Conservation (phyloP, 2,329 filamentous ascomycete species). For the Xylaria sp. region DNA sequence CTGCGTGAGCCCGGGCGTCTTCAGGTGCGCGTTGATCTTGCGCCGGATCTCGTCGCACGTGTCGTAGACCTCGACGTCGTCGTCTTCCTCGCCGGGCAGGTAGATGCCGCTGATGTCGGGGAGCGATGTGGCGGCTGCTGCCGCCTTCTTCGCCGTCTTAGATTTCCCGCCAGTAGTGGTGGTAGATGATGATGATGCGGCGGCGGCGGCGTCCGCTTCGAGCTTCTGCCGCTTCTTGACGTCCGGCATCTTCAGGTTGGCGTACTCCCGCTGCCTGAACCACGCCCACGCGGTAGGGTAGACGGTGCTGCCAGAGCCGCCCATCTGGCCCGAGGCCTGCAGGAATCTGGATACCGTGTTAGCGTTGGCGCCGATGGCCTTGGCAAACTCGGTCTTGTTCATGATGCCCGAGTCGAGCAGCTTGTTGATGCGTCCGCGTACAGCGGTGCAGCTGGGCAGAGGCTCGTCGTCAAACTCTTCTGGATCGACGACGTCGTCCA, state of each 20-base stretch:
- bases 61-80: conserved; percentile 62
- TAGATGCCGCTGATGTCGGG: conserved; percentile 54
- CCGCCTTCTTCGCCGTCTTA: not conserved
- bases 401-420: conserved; percentile 42
- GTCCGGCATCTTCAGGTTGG: conserved; percentile 43
- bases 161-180: not conserved
- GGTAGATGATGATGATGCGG: conserved; percentile 6
- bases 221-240: conserved; percentile 43
- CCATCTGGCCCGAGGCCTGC: conserved; percentile 34
- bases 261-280: conserved; percentile 44
- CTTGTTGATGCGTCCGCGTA: conserved; percentile 43
- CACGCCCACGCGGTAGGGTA: conserved; percentile 40
- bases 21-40: conserved; percentile 66
- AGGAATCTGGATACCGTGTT: conserved; percentile 37
- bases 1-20: conserved; percentile 57
- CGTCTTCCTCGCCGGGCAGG: conserved; percentile 57
- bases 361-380: conserved; percentile 33
- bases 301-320: conserved; percentile 26
- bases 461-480: conserved; percentile 28
- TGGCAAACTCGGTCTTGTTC: conserved; percentile 43
- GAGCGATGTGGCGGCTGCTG: conserved; percentile 17
- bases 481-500: conserved; percentile 36
- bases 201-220: conserved; percentile 32
- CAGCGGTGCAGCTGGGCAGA: conserved; percentile 30
- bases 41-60: conserved; percentile 67